Conservation (phyloP, 2,329 filamentous ascomycete species). For the Lachnellula arida region DNA sequence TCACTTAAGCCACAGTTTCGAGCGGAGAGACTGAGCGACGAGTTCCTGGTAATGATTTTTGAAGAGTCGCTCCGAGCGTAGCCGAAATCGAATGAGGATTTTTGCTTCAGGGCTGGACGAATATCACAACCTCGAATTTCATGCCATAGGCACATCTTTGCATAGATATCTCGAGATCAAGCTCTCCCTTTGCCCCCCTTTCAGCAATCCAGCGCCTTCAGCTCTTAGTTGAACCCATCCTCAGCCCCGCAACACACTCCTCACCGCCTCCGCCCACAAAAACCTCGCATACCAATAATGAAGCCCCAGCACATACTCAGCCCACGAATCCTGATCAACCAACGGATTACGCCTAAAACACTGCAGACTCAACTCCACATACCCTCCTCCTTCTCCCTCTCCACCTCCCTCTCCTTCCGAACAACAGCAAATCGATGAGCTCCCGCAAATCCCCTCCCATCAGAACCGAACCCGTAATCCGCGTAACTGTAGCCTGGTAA, state of each 20-base stretch:
- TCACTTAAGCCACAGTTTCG: not conserved
- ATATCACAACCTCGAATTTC: too few relatives aligned
- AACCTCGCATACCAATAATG: conserved; percentile 9
- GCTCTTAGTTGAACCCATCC: not conserved
- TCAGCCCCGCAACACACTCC: not conserved
- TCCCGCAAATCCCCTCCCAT: not conserved
- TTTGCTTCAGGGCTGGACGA: not conserved
- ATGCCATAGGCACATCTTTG: too few relatives aligned
- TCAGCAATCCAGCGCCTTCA: too few relatives aligned
- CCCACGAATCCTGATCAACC: conserved; percentile 1
- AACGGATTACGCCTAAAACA: conserved; percentile 4
- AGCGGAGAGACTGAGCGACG: not conserved
- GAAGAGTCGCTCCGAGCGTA: not conserved
- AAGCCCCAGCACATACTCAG: not conserved
- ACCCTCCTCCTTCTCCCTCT: not conserved
- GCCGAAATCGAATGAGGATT: not conserved
- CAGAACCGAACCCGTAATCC: conserved; percentile 3
- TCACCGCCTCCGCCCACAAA: not conserved
- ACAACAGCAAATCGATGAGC: conserved; percentile 1
- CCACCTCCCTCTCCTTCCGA: not conserved
- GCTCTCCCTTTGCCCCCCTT: too few relatives aligned
- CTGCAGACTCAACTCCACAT: not conserved
- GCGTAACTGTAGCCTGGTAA: not conserved
- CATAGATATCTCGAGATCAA: too few relatives aligned
- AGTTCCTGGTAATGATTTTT: not conserved